phyloP scores from a whole-genome alignment of 106 monocot species.

The Phalaenopsis equestris region DNA sequence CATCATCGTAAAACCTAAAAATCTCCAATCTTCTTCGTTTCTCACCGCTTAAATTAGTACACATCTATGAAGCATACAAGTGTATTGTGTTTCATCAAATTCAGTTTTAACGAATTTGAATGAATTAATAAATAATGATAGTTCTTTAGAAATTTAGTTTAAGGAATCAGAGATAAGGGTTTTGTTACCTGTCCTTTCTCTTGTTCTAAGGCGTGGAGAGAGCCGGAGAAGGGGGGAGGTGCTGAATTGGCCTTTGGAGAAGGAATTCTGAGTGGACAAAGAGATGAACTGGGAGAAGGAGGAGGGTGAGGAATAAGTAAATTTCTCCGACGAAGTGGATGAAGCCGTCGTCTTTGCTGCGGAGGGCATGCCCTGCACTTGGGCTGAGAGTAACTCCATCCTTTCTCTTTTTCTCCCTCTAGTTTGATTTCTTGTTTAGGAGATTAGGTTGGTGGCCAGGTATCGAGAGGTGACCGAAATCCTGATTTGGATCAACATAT shows the following conservation, averaged over 20 bases:
- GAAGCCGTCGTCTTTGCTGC: constrained; percentile 1
- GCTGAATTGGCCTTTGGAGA: constrained; percentile 19
- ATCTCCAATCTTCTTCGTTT: no score
- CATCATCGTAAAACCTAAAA: not conserved
- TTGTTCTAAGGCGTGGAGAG: constrained; percentile 1
- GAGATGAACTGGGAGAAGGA: constrained; percentile 5
- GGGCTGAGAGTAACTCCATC: constrained; percentile 16
- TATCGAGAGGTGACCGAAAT: not conserved
- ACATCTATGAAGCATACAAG: no score
- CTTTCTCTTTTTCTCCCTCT: constrained; percentile 1
- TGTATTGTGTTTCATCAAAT: no score
- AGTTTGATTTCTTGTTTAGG: no score
- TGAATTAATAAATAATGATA: no score
- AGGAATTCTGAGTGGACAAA: constrained; percentile 7
- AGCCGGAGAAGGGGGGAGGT: not conserved
- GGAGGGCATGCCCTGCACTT: constrained; percentile 3
- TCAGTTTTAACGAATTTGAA: no score
- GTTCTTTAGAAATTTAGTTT: not conserved
- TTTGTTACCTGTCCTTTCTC: constrained; percentile 8
- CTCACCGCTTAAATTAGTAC: no score
- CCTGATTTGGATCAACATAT: no score
- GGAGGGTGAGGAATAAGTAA: not conserved
- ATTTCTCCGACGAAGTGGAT: constrained; percentile 6
- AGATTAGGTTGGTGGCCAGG: no score
- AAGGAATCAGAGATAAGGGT: not conserved